A percentile compares a stretch with the other conserved stretches of the same genome.
Evolutionary conservation across 495 filamentous ascomycete species (phyloP).

Genomic region (Amniculicola lignicola): DNA sequence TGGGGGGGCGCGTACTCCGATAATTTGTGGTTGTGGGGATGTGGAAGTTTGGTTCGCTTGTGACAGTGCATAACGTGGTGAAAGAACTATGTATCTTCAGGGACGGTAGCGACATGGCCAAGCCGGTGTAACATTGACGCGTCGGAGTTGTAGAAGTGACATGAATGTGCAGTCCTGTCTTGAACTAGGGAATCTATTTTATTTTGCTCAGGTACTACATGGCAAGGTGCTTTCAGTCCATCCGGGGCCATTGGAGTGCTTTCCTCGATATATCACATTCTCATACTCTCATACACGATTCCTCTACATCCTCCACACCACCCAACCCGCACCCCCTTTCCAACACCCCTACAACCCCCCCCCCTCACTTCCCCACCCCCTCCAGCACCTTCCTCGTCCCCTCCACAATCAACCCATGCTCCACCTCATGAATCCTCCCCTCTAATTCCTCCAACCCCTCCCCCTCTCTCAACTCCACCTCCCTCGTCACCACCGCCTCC

Average conservation of each 20-base stretch:
- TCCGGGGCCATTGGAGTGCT: background rate
- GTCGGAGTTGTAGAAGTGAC: too few species aligned
- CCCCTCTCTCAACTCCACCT: conserved; percentile 66
- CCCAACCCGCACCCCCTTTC: background rate
- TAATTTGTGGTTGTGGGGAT: too few species aligned
- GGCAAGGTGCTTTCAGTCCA: background rate
- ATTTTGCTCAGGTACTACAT: background rate
- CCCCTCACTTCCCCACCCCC: conserved; percentile 11
- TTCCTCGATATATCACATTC: background rate
- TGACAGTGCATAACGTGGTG: too few species aligned
- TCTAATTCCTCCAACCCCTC: conserved; percentile 35
- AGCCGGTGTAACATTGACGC: too few species aligned
- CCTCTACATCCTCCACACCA: background rate
- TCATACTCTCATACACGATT: background rate
- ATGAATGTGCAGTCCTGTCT: too few species aligned
- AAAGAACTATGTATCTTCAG: too few species aligned
- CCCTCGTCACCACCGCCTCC: conserved; percentile 64
- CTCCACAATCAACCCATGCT: conserved; percentile 41
- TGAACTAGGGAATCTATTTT: background rate
- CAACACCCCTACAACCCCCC: background rate
- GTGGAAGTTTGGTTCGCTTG: too few species aligned
- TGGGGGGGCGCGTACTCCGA: too few species aligned
- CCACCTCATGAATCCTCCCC: conserved; percentile 38
- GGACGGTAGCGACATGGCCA: too few species aligned
- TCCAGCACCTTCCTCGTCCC: conserved; percentile 35